A percentile compares a stretch with the other conserved stretches of the same genome.
phyloP scores from a whole-genome alignment of 768 basidiomycete species.

The Psilocybe sp. region DNA sequence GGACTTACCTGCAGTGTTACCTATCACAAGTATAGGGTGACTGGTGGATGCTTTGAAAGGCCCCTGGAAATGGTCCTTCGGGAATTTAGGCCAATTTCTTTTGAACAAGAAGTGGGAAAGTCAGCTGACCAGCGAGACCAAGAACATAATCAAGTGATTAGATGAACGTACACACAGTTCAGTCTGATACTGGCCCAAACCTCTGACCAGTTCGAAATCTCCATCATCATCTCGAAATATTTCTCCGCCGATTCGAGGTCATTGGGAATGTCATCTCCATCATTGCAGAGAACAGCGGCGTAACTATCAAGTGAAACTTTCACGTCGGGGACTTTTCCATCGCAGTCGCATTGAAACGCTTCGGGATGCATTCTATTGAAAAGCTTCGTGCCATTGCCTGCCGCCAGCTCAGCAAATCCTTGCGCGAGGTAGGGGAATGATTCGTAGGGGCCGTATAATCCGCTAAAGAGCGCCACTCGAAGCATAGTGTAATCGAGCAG shows the following conservation, averaged over 20 bases:
- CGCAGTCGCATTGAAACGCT: conserved; percentile 28
- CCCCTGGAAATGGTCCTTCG: conserved; percentile 23
- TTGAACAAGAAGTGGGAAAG: too few relatives aligned
- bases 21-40: conserved; percentile 35
- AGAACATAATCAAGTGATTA: neutral
- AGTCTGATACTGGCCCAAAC: conserved; percentile 25
- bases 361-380: conserved; percentile 18
- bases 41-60: conserved; percentile 33
- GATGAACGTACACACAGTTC: conserved; percentile 25
- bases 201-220: conserved; percentile 26
- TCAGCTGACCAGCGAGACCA: too few relatives aligned
- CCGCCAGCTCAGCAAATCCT: conserved; percentile 30
- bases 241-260: conserved; percentile 27
- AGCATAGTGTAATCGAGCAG: conserved; percentile 31
- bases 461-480: conserved; percentile 24
- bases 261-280: conserved; percentile 36
- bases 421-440: conserved; percentile 30
- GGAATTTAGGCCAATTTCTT: conserved; percentile 23
- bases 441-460: conserved; percentile 32
- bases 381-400: conserved; percentile 25
- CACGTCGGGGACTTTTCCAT: conserved; percentile 18
- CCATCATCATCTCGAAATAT: conserved; percentile 26
- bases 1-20: conserved; percentile 35
- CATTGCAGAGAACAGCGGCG: conserved; percentile 29
- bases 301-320: conserved; percentile 37